Base-by-base conservation (phyloP, 1,284 basidiomycete species). In the Cutaneotrichosporon spelunceum region DNA sequence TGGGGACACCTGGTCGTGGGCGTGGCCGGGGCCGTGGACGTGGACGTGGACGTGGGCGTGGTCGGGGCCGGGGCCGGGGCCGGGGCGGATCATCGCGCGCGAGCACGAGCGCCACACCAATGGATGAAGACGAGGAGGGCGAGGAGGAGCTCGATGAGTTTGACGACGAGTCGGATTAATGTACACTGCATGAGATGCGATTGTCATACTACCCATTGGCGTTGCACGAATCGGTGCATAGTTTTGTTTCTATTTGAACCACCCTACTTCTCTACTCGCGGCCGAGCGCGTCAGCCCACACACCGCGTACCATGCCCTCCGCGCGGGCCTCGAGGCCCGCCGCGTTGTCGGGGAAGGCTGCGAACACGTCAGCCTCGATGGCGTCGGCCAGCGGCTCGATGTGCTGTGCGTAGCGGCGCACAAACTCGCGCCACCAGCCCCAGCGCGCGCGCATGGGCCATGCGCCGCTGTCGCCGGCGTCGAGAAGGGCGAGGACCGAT, bases 361-460 rank as follows among this genome's bases (percentile, higher is more conserved):
- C 61, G 21, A 71, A 66, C n/a, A 72, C 63, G 21, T 55, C 49
- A 29, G 55, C 54, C 54, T 74, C 66, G 19, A 75, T 63, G 11
- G 59, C 47, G 29, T 69, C 66, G 3, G 64, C 64, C 19, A 76
- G 63, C 4, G 68, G 66, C 42, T 66, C 55, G 23, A 76, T 60
- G 54, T 72, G 72, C 8, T 53, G 29, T 10, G 64, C 63, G 54
- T 73, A 76, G 23, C 69, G 58, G 57, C 78, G 64, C 49, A 77
- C 68, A 66, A 76, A 78, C 63, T 79, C 73, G 54, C 71, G 70
- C 62, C 68, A 78, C 75, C 76, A 79, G 0, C 76, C 77, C 49
- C 63, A 71, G 24, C 69, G 68, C 5, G 73, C 73, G 57, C 75
- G 61, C 14, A 72, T 68, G 24, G 69, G 63, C 76, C 76, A 78